These are phyloP conservation scores for Cardamine resedifolia DNA, from an alignment of 345 rosid genomes.

Conservation along the genomic window DNA sequence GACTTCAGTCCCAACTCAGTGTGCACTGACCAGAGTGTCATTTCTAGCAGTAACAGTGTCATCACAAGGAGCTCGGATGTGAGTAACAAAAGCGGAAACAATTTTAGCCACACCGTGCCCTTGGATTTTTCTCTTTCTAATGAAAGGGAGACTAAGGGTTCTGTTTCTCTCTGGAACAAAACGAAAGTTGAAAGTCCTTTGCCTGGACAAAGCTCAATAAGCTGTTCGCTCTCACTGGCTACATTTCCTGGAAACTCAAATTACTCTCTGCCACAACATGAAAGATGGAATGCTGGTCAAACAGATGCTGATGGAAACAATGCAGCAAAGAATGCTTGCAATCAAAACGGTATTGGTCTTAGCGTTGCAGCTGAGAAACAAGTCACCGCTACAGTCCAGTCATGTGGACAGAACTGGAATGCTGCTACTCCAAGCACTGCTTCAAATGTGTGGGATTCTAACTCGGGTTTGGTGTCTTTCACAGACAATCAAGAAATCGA, in stretches of 20 bases:
- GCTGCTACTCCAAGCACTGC: conserved; percentile 40
- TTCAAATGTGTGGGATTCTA: conserved; percentile 44
- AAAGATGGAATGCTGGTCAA: conserved; percentile 30
- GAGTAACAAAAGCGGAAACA: conserved; percentile 39
- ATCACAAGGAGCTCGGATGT: conserved; percentile 36
- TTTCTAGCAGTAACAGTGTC: conserved; percentile 41
- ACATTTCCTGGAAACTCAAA: conserved; percentile 43
- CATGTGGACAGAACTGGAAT: conserved; percentile 47
- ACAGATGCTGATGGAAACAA: conserved; percentile 34
- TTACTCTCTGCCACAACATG: conserved; percentile 28
- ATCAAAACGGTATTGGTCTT: conserved; percentile 20
- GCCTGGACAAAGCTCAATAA: conserved; percentile 43
- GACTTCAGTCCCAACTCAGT: conserved; percentile 41
- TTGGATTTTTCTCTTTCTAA: conserved; percentile 40
- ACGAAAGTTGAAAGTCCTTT: conserved; percentile 39
- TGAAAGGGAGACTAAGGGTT: conserved; percentile 34
- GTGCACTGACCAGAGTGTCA: conserved; percentile 38
- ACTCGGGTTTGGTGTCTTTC: conserved; percentile 42
- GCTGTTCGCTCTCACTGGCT: conserved; percentile 43
- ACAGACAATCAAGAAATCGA: conserved; percentile 51
- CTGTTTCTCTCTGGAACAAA: conserved; percentile 36
- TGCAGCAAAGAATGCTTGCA: conserved; percentile 20
- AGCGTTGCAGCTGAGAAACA: conserved; percentile 24
- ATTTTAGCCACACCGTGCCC: conserved; percentile 38
- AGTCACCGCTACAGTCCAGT: conserved; percentile 48